Conservation (phyloP, 2,329 filamentous ascomycete genomes). For the Fusarium verrucosum region DNA sequence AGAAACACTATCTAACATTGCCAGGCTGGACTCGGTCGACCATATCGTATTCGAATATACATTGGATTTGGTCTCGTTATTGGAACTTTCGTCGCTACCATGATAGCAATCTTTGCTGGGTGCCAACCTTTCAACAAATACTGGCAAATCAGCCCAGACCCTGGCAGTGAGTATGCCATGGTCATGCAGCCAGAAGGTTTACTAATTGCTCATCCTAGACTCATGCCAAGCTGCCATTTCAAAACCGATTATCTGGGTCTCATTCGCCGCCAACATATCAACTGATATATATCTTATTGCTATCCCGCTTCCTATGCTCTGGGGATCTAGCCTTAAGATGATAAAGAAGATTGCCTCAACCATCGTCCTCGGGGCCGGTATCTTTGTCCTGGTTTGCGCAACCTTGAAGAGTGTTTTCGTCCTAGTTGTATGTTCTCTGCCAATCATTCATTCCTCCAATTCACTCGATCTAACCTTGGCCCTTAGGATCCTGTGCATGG, state of each 20-base stretch:
- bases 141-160: conserved; percentile 68
- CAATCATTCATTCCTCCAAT: accelerated
- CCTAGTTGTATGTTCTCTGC: conserved; percentile 44
- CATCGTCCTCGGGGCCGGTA: conserved; percentile 51
- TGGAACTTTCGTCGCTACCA: conserved; percentile 58
- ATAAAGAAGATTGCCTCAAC: conserved; percentile 52
- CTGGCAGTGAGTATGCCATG: conserved; percentile 56
- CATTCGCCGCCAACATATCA: conserved; percentile 59
- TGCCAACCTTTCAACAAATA: conserved; percentile 62
- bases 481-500: conserved; percentile 51
- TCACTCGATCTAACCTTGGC: neutral
- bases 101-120: conserved; percentile 60
- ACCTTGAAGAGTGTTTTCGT: conserved; percentile 52
- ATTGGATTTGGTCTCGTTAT: conserved; percentile 60
- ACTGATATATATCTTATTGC: conserved; percentile 67
- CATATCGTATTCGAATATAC: conserved; percentile 56
- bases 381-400: conserved; percentile 53
- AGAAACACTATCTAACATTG: neutral
- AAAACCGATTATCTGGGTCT: conserved; percentile 59
- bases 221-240: conserved; percentile 60
- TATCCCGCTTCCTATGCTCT: conserved; percentile 63
- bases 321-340: conserved; percentile 47
- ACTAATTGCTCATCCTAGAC: conserved; percentile 44
- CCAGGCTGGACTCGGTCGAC: conserved; percentile 51
- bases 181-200: too few relatives aligned